Conservation (phyloP, 768 basidiomycete genomes). For the Tulasnella sp. region DNA sequence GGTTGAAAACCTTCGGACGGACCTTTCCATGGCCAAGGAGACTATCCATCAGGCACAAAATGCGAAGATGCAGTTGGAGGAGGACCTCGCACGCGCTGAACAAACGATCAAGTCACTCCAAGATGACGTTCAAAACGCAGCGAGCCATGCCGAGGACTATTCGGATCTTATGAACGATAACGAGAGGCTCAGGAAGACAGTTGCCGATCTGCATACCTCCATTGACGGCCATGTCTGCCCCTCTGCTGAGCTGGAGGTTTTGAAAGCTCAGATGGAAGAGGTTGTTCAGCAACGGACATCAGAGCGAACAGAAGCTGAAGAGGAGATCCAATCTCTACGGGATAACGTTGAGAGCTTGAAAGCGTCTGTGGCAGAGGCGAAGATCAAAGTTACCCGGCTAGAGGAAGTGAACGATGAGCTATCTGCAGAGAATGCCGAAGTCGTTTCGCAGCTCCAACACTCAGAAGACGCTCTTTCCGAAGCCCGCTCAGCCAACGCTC, state of each 20-base stretch:
- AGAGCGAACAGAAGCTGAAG: neutral
- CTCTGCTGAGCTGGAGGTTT: neutral
- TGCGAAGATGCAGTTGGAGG: neutral
- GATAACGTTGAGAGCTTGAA: neutral
- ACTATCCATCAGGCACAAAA: neutral
- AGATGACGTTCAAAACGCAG: neutral
- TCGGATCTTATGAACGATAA: slow-evolving; percentile 11
- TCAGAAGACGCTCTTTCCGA: neutral
- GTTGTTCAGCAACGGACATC: slow-evolving; percentile 1
- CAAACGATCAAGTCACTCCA: neutral
- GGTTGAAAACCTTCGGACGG: neutral
- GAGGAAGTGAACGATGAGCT: neutral
- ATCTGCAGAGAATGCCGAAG: neutral
- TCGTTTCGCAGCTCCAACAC: neutral
- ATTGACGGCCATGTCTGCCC: slow-evolving; percentile 16
- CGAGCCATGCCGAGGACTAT: neutral
- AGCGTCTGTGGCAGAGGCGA: neutral
- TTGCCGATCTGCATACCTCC: slow-evolving; percentile 5
- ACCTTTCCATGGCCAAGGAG: neutral
- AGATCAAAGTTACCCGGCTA: neutral
- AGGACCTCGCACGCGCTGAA: neutral
- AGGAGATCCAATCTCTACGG: neutral
- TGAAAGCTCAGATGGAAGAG: neutral
- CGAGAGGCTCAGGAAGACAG: slow-evolving; percentile 1
- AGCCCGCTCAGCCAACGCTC: neutral